A percentile compares a stretch with the other conserved stretches of the same genome.
phyloP scores from a whole-genome alignment of 805 yeast genomes.

The Yarrowia deformans region DNA sequence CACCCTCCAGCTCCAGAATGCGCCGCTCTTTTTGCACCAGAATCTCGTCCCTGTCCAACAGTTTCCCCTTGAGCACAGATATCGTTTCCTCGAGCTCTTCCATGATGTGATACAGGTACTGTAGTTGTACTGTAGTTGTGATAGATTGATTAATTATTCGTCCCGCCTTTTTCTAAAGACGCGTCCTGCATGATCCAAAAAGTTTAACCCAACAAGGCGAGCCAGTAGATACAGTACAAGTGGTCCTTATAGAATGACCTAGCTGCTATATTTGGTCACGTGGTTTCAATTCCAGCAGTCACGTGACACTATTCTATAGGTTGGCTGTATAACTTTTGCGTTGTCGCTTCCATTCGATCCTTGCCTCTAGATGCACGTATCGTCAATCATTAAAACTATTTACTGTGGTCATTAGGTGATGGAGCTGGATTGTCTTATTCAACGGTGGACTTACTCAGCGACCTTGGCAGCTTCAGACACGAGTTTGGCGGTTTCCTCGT shows the following conservation, averaged over 20 bases:
- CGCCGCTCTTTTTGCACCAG: neutral
- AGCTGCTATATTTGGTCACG: too few species aligned
- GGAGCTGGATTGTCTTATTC: too few species aligned
- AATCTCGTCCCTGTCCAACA: slow-evolving; percentile 11
- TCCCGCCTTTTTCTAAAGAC: neutral
- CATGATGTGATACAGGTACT: too few species aligned
- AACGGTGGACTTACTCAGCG: neutral
- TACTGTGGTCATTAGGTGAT: neutral
- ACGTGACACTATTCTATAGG: neutral
- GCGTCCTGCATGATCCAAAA: slow-evolving; percentile 3
- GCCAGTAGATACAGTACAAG: too few species aligned
- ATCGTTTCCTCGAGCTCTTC: slow-evolving; percentile 25
- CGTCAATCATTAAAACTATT: slow-evolving; percentile 7
- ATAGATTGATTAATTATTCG: too few species aligned
- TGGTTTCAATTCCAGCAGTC: neutral
- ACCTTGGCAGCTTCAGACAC: neutral
- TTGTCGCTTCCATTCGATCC: too few species aligned
- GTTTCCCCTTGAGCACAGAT: neutral
- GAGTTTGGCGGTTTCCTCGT: neutral
- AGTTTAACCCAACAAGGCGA: too few species aligned
- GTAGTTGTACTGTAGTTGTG: too few species aligned
- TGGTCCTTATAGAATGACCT: too few species aligned
- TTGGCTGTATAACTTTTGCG: too few species aligned
- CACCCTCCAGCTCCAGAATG: slow-evolving; percentile 4
- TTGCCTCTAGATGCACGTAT: neutral